A percentile compares a stretch with the other conserved stretches of the same genome.
These are phyloP conservation scores for Termitomyces sp. DNA, from an alignment of 768 basidiomycete genomes.

Conservation along the genomic window DNA sequence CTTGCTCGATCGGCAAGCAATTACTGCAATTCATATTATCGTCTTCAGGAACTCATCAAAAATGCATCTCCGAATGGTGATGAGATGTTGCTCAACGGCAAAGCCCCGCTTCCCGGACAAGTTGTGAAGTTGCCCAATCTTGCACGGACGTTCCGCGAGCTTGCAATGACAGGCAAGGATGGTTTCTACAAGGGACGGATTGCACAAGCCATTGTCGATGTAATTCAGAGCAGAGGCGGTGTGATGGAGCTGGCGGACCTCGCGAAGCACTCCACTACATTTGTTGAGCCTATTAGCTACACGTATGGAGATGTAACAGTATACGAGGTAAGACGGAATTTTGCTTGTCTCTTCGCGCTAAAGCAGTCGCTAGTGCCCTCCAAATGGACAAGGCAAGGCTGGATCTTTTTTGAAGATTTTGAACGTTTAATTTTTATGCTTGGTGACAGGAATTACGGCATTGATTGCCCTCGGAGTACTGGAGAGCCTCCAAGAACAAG, in stretches of 20 bases:
- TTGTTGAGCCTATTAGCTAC: constrained; percentile 90
- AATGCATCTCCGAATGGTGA: constrained; percentile 79
- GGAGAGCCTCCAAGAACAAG: constrained; percentile 77
- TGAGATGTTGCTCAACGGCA: constrained; percentile 84
- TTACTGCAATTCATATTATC: constrained; percentile 2
- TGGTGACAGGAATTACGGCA: constrained; percentile 70
- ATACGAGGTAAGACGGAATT: constrained; percentile 62
- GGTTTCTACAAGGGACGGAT: constrained; percentile 94
- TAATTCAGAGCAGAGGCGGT: constrained; percentile 83
- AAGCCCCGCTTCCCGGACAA: constrained; percentile 82
- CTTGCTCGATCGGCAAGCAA: not conserved
- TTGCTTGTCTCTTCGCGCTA: not conserved
- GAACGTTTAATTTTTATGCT: not conserved
- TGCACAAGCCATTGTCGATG: constrained; percentile 84
- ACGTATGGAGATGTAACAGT: constrained; percentile 85
- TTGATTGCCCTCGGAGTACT: constrained; percentile 90
- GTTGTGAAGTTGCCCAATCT: constrained; percentile 78
- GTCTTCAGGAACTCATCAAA: constrained; percentile 55
- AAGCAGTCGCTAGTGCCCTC: constrained; percentile 61
- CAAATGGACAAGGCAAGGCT: constrained; percentile 82
- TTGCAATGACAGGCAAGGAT: constrained; percentile 79
- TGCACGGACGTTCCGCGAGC: constrained; percentile 75
- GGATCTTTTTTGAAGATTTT: not conserved
- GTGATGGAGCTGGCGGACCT: constrained; percentile 95
- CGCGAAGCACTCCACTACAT: constrained; percentile 69